These are phyloP conservation scores for Wallacemonas sp. DNA, from an alignment of 208 protist genomes.

Conservation along the genomic window DNA sequence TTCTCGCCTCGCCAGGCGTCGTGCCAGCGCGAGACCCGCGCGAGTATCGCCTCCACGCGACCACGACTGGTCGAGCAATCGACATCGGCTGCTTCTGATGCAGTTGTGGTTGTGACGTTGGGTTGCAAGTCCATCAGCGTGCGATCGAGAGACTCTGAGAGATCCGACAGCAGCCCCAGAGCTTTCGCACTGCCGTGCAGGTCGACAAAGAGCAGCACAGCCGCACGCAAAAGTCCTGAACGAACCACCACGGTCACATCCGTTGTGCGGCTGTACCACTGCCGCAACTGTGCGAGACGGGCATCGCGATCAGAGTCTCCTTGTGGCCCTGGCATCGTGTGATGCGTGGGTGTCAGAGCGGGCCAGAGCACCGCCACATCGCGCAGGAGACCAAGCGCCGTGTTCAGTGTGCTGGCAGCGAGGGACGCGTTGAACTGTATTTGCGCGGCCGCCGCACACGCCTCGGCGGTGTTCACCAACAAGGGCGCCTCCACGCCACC, in stretches of 20 bases:
- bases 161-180: constrained; percentile 9
- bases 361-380: constrained; percentile 24
- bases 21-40: constrained; percentile 2
- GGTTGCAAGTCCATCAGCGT: too few species aligned
- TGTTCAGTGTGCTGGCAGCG: constrained; percentile 9
- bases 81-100: too few species aligned
- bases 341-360: too few species aligned
- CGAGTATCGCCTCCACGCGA: neutral
- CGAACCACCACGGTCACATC: constrained; percentile 5
- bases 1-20: neutral
- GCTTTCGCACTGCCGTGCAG: constrained; percentile 23
- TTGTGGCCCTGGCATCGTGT: too few species aligned
- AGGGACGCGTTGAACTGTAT: neutral
- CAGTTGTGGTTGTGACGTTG: too few species aligned
- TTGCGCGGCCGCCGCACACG: neutral
- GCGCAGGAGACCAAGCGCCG: constrained; percentile 9
- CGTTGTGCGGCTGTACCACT: constrained; percentile 15
- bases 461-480: too few species aligned
- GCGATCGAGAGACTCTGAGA: neutral
- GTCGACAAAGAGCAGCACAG: constrained; percentile 23
- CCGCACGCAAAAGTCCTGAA: constrained; percentile 22
- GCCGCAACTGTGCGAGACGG: too few species aligned
- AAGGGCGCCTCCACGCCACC: neutral
- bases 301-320: too few species aligned
- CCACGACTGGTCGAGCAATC: too few species aligned